These are phyloP conservation scores for Haplosporangium sp. DNA, from an alignment of 371 early-diverging fungal species.

Conservation along the genomic window DNA sequence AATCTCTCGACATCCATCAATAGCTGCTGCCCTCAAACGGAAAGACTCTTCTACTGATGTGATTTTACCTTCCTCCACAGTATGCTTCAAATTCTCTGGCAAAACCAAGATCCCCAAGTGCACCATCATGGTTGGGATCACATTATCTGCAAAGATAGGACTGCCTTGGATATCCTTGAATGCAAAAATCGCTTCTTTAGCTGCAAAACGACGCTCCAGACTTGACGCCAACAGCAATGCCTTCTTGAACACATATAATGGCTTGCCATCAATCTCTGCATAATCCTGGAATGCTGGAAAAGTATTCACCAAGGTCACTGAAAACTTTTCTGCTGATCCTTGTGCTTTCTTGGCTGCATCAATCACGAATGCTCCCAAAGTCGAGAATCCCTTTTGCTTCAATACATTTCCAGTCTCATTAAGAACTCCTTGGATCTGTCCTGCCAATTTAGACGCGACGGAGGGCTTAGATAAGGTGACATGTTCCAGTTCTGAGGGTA, in stretches of 20 bases:
- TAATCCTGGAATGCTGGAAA: slow-evolving; percentile 80
- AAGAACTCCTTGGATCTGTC: slow-evolving; percentile 69
- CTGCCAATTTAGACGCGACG: slow-evolving; percentile 71
- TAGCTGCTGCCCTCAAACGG: slow-evolving; percentile 76
- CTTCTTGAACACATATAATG: slow-evolving; percentile 67
- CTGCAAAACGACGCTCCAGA: slow-evolving; percentile 62
- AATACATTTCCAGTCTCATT: slow-evolving; percentile 79
- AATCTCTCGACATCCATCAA: slow-evolving; percentile 75
- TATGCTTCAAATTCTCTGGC: slow-evolving; percentile 63
- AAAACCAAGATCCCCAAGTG: slow-evolving; percentile 66
- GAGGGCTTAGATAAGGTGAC: slow-evolving; percentile 80
- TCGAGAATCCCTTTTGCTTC: slow-evolving; percentile 64
- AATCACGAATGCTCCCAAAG: slow-evolving; percentile 78
- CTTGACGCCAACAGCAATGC: slow-evolving; percentile 74
- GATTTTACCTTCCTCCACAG: slow-evolving; percentile 64
- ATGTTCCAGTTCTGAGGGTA: slow-evolving; percentile 65
- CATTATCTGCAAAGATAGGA: slow-evolving; percentile 82
- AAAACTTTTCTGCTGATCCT: slow-evolving; percentile 62
- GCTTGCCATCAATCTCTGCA: slow-evolving; percentile 60
- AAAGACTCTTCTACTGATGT: slow-evolving; percentile 63
- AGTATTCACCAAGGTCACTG: slow-evolving; percentile 61
- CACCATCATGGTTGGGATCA: slow-evolving; percentile 75
- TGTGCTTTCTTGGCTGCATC: slow-evolving; percentile 70
- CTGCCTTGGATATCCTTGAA: slow-evolving; percentile 72
- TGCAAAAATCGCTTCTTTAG: slow-evolving; percentile 61